Evolutionary conservation across 1,284 basidiomycete genomes (phyloP), one percentile per base, ranked within the genome.

Genomic region (Cryptococcus jaspeensis): DNA sequence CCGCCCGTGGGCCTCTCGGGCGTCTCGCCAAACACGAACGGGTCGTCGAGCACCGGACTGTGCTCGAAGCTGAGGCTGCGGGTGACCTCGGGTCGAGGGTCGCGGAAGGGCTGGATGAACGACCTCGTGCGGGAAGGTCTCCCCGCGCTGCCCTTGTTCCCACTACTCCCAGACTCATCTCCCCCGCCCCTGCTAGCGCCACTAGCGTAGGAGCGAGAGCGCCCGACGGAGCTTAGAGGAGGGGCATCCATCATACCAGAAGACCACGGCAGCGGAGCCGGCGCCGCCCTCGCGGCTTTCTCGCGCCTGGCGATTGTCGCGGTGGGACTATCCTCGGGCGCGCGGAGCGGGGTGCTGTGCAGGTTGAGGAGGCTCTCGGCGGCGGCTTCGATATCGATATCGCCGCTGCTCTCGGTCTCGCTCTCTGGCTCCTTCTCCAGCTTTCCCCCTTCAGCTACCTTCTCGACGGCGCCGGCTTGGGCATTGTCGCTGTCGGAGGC

Each of bases 31-130:
- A 57, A 47, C 11, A 53, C 42, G 25, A 60, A 60, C 16, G 58
- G 55, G 45, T 60, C 58, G 25, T 58, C 55, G 4, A 62, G 32
- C 11, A 32, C 23, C 5, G 47, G 39, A 42, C 38, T 36, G 39
- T 54, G 50, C 15, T 56, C 55, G 20, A 60, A 57, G 9, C 50
- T 57, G n/a, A 56, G 41, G 16, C 54, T 52, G 36, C 52, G 36
- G 9, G 60, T 59, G 18, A 56, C 49, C 40, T 59, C 61, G 9
- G 61, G 58, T 47, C 61, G 52, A 25, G 56, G 57, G 37, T 58
- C 53, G 22, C 48, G 51, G 58, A 63, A 63, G n/a, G 61, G 58
- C 40, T 60, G 58, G 32, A 58, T 52, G 22, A 53, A 51, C 6
- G 60, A 59, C 32, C 45, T 42, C 8, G 50, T 36, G 42, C 56